Base-by-base conservation (phyloP, 352 stramenopile genomes). In the Thalassiosira hispida region DNA sequence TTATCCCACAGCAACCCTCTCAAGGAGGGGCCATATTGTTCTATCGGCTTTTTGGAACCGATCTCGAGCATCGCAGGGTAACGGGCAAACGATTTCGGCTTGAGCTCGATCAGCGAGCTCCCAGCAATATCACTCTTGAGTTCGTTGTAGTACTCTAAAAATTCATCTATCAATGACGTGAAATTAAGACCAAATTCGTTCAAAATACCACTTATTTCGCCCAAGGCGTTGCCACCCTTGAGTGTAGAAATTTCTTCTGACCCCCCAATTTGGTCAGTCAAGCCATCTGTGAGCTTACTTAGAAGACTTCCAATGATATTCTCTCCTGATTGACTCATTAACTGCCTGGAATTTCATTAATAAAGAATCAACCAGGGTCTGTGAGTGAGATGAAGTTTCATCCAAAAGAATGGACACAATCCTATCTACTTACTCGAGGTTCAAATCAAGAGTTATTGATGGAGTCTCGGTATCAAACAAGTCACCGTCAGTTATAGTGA, bases 121-220 rank as follows among this genome's bases (percentile, higher is more conserved):
- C 18, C 57, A 1, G 18, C 14, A 27, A 77, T 49, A 27, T 77
- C 68, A 22, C 9, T 49, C 38, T 59, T 59, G 27, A 79, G 57
- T 20, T 25, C 25, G 55, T 55, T n/a, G 44, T 52, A 56, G 22
- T 56, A 56, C 18, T 66, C 49, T 7, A 47, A 56, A 42, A 79
- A 79, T 35, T 73, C 38, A 14, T 22, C 22, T n/a, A 73, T 62
- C 27, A 79, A 49, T 29, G 52, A 33, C 12, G 29, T 68, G 8
- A 79, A 79, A 25, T 73, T 27, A 6, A 79, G 14, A 16, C 51
- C 52, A 51, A 73, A 79, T 27, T 66, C 63, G 44, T 79, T 44
- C 5, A 79, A 42, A 6, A 79, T 60, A 55, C 46, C 46, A 56
- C 56, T 9, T 4, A 79, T 66, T 40, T 59, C 12, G 16, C 55